Evolutionary conservation across 306 rosid genomes (phyloP), one percentile per base, ranked within the genome.

Genomic region (Glycine soja): DNA sequence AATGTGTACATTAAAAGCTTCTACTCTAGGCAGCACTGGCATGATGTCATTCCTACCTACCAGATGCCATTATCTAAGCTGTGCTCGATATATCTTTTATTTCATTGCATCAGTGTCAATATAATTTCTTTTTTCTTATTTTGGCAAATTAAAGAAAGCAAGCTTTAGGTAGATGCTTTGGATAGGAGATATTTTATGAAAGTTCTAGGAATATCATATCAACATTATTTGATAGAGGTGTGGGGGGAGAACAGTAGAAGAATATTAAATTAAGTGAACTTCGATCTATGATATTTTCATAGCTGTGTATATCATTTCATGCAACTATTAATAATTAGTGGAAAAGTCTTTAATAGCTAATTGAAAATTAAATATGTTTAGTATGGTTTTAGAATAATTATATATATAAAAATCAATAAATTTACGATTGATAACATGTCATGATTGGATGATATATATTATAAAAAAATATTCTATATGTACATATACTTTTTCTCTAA

Each of bases 141-240:
- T 6, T 38, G 16, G 47, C 10, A 2, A 52, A n/a, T n/a, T n/a
- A n/a, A 66, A 50, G 38, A 32, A 63, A 30, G 3, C 19, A 19
- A 16, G 12, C 16, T 40, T 66, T 43, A 8, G 10, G 45, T 24
- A 67, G 7, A 36, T 36, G 15, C 10, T 5, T 6, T 10, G 65
- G 10, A 16, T 56, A 24, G 50, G 48, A 79, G 72, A 79, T 79
- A 79, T 79, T 79, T 58, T 79, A 10, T 70, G 52, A 8, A 47
- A 45, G 77, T 57, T 69, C 8, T 7, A 14, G 62, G 64, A n/a
- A 70, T 24, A 58, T 32, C 47, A 68, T 38, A 8, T 32, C 3
- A 36, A 51, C 16, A 69, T 50, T 32, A 62, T 64, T 15, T 47
- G 50, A 8, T 38, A 5, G 58, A 2, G 30, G 36, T 68, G 30